A percentile compares a stretch with the other conserved stretches of the same genome.
Conservation (phyloP, 805 yeast genomes). For the Kodamaea neixiangensis region DNA sequence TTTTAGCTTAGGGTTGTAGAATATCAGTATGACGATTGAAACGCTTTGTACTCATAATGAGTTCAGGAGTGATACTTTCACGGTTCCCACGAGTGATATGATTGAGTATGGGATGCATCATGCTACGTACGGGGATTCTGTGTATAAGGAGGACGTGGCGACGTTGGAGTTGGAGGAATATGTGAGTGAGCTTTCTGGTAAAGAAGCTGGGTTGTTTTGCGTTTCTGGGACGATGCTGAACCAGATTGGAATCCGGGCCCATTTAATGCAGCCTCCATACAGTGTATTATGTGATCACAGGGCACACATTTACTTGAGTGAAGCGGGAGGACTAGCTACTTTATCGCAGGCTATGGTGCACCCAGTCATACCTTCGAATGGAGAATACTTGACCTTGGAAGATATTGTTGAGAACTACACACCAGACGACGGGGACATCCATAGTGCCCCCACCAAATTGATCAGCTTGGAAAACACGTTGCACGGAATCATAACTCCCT, state of each 20-base stretch:
- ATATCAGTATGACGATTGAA: constrained; percentile 16
- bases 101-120: constrained; percentile 29
- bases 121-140: constrained; percentile 80
- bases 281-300: constrained; percentile 84
- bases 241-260: constrained; percentile 80
- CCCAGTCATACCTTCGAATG: constrained; percentile 78
- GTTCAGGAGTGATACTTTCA: constrained; percentile 77
- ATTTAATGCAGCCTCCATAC: constrained; percentile 79
- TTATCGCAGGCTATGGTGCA: constrained; percentile 90
- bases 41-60: constrained; percentile 37
- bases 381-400: constrained; percentile 73
- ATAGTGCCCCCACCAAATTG: constrained; percentile 83
- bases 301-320: constrained; percentile 79
- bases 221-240: constrained; percentile 90
- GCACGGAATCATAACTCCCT: constrained; percentile 79
- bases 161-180: constrained; percentile 64
- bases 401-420: constrained; percentile 65
- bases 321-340: constrained; percentile 90
- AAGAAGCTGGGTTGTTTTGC: constrained; percentile 78
- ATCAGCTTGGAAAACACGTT: constrained; percentile 86
- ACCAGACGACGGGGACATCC: constrained; percentile 80
- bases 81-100: constrained; percentile 76
- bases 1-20: no score
- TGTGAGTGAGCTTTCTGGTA: constrained; percentile 72
- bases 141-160: constrained; percentile 79